Evolutionary conservation across 2,329 filamentous ascomycete genomes (phyloP), one percentile per base, ranked within the genome.

Genomic region (Aspergillus eucalypticola): DNA sequence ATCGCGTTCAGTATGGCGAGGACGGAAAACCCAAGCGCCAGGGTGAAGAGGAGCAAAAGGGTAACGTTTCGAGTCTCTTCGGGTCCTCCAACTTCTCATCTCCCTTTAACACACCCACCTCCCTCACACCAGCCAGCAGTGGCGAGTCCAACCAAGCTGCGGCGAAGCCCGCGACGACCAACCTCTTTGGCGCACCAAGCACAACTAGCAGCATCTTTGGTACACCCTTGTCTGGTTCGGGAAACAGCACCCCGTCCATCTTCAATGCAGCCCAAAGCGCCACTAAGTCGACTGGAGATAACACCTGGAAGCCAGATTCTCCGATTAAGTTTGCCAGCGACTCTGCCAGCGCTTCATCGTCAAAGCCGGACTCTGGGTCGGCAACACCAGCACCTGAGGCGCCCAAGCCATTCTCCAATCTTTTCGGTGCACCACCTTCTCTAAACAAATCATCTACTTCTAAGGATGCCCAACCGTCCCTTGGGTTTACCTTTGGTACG

Each of bases 251-350:
- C 11, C 60, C 64, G 27, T 67, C 67, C 21, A 57, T 66, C 17
- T 68, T 68, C 29, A 62, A 46, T 11, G 41, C 58, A 3, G 58
- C 42, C 19, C 50, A 56, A 23, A 58, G 54, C 39, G 35, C 61
- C 21, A 23, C 59, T 1, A 68, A 68, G 46, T 42, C 61, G 8
- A 54, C 50, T 21, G 62, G 56, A 21, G 78, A 83, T 63, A 74
- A 82, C 53, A 82, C 80, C 2, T 83, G 80, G 80, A 81, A 81
- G 63, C 72, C 72, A 7, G 75, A 77, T 46, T 76, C 74, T 3
- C 78, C 80, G 4, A 81, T 83, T 66, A 82, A 81, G 56, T 83
- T 83, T 59, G 75, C 73, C n/a, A 64, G 63, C 8, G 72, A 71
- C 17, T 62, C 66, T 57, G 66, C 66, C 58, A 65, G 60, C 46